phyloP scores from a whole-genome alignment of 306 rosid species.

The Glycyrrhiza uralensis region DNA sequence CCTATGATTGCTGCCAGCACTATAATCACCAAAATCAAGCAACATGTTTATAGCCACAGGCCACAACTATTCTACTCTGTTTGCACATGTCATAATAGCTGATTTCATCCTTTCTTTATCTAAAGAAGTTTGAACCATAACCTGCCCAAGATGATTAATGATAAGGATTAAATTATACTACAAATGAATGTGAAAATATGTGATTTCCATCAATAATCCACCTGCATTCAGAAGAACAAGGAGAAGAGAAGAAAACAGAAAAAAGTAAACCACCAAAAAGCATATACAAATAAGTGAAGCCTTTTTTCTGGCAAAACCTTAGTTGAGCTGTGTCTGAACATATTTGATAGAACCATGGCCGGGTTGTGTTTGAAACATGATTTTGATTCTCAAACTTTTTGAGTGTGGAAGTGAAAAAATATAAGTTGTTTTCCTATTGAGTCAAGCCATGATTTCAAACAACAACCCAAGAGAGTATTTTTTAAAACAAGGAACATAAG shows the following conservation, averaged over 20 bases:
- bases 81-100: conserved; percentile 61
- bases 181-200: background rate
- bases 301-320: background rate
- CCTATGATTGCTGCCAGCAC: conserved; percentile 18
- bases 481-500: background rate
- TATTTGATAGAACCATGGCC: background rate
- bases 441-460: background rate
- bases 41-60: conserved; percentile 10
- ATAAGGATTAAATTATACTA: background rate
- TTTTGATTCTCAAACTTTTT: background rate
- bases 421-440: background rate
- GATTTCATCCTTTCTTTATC: conserved; percentile 75
- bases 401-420: background rate
- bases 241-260: background rate
- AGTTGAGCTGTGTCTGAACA: background rate
- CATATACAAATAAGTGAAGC: background rate
- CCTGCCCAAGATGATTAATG: conserved; percentile 44
- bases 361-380: background rate
- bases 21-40: conserved; percentile 17
- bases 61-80: conserved; percentile 57
- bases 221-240: background rate
- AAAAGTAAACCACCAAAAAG: background rate
- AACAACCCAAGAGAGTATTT: background rate
- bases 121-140: conserved; percentile 73
- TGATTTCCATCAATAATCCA: background rate